Percentiles rank a stretch among this genome's conserved stretches.
Evolutionary conservation across 805 yeast genomes (phyloP).

Genomic region (Pichia manshurica): DNA sequence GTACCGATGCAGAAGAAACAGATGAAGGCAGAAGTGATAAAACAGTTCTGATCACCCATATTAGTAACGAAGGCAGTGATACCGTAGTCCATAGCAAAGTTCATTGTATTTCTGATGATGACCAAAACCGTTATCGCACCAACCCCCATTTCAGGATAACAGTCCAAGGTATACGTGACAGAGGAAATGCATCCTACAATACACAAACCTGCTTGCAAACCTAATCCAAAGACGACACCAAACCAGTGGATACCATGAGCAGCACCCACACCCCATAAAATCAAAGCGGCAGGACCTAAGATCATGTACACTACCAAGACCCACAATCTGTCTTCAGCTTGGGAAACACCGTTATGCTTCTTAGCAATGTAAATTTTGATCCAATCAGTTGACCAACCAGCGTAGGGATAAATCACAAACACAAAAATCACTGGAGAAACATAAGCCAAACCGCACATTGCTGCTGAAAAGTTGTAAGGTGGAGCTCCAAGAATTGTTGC

Average conservation of each 20-base stretch:
- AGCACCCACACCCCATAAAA: slow-evolving; percentile 64
- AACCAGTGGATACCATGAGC: slow-evolving; percentile 50
- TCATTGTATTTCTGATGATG: slow-evolving; percentile 51
- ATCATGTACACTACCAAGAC: slow-evolving; percentile 40
- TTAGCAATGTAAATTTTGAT: slow-evolving; percentile 43
- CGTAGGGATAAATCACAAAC: slow-evolving; percentile 37
- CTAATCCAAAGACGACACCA: slow-evolving; percentile 49
- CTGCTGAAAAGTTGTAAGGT: slow-evolving; percentile 47
- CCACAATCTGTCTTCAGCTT: slow-evolving; percentile 57
- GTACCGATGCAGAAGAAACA: slow-evolving; percentile 43
- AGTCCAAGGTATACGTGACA: slow-evolving; percentile 50
- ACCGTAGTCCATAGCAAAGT: slow-evolving; percentile 56
- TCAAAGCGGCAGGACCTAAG: slow-evolving; percentile 48
- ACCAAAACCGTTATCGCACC: slow-evolving; percentile 53
- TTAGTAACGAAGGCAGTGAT: slow-evolving; percentile 52
- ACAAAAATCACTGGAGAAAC: slow-evolving; percentile 49
- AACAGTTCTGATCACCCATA: slow-evolving; percentile 50
- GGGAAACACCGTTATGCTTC: slow-evolving; percentile 44
- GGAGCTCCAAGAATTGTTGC: slow-evolving; percentile 37
- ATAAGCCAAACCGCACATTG: slow-evolving; percentile 46
- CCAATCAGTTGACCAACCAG: slow-evolving; percentile 49
- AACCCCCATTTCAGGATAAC: slow-evolving; percentile 48
- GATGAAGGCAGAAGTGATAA: slow-evolving; percentile 50
- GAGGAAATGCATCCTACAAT: slow-evolving; percentile 48
- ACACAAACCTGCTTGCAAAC: slow-evolving; percentile 49